Evolutionary conservation across 139 green algal genomes (phyloP).

Genomic region (Yamagishiella unicocca): DNA sequence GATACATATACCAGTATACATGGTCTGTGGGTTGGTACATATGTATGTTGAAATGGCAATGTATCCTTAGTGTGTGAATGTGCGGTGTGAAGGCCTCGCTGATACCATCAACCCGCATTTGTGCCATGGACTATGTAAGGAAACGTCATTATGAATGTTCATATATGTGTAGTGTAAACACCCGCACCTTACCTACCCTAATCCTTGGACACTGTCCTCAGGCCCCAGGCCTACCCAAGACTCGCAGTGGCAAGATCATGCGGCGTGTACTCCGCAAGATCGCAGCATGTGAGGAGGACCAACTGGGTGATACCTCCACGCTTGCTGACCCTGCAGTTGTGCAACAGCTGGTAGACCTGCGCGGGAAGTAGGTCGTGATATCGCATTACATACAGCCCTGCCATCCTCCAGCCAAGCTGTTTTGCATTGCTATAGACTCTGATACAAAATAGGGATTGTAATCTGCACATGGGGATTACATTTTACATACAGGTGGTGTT

Average conservation of each 20-base stretch:
- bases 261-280: conserved; percentile 91
- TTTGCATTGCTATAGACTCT: no score
- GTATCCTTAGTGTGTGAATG: not conserved
- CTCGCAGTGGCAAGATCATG: conserved; percentile 93
- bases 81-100: not conserved
- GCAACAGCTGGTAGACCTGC: conserved; percentile 77
- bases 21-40: not conserved
- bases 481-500: no score
- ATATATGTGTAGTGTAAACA: not conserved
- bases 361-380: conserved; percentile 56
- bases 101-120: not conserved
- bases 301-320: conserved; percentile 84
- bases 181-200: not conserved
- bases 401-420: no score
- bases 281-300: conserved; percentile 71
- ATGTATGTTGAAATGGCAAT: not conserved
- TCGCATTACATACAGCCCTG: no score
- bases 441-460: no score
- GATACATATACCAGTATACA: not conserved
- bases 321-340: conserved; percentile 90
- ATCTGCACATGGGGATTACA: no score
- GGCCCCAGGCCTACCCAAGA: conserved; percentile 90
- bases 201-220: not conserved
- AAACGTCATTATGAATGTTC: no score
- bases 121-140: no score